These are phyloP conservation scores for Eugenia klotzschiana DNA, from an alignment of 441 rosid genomes.

Conservation along the genomic window DNA sequence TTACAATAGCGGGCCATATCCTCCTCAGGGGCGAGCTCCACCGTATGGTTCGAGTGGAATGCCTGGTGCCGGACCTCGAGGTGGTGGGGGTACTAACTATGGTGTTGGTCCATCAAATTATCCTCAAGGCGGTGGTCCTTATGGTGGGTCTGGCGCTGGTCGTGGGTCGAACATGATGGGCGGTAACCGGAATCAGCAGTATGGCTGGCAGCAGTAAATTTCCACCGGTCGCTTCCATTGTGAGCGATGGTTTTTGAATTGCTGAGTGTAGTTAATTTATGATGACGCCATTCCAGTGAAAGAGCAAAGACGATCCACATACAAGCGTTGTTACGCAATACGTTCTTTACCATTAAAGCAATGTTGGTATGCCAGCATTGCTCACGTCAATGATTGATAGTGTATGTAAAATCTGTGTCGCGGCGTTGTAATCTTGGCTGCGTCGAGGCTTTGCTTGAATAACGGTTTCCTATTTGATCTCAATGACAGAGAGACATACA, in stretches of 20 bases:
- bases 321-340: not conserved
- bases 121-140: constrained; percentile 55
- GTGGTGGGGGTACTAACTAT: constrained; percentile 50
- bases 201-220: constrained; percentile 67
- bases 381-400: not conserved
- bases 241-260: not conserved
- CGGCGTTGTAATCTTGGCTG: not conserved
- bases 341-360: not conserved
- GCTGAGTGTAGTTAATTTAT: not conserved
- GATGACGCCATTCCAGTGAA: not conserved
- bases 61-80: constrained; percentile 63
- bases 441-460: not conserved
- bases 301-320: not conserved
- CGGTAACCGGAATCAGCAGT: constrained; percentile 77
- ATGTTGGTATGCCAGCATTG: not conserved
- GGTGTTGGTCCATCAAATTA: constrained; percentile 71
- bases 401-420: not conserved
- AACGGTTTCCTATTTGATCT: not conserved
- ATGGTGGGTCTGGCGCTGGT: constrained; percentile 57
- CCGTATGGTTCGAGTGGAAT: constrained; percentile 30
- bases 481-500: not conserved
- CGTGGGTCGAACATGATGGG: constrained; percentile 88
- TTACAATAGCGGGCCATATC: constrained; percentile 8
- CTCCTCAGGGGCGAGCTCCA: constrained; percentile 29
- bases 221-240: not conserved